Base-by-base conservation (phyloP, 2,329 filamentous ascomycete species). In the Penicillium sp. region DNA sequence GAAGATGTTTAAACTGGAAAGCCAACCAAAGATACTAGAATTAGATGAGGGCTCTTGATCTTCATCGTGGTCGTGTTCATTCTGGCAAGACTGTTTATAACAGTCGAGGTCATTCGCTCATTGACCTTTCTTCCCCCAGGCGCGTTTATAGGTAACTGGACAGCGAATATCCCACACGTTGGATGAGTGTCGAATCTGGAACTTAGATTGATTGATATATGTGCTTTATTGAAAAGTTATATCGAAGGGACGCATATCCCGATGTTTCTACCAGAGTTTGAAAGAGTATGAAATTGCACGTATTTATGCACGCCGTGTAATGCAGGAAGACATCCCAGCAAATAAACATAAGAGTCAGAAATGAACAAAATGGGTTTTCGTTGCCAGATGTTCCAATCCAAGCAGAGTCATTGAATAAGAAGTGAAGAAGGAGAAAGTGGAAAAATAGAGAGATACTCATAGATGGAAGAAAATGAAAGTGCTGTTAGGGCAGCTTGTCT, bases 261-360 rank as follows among this genome's bases (percentile, higher is more conserved):
- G 2, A 16, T 34, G 19, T 19, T 51, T 51, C 39, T 51, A 44
- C 27, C 13, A 16, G 13, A 15, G 38, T 19, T 13, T 36, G 25
- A 19, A 46, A 23, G 23, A 41, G 34, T 46, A 57, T 55, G 25
- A 44, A 38, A 50, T 60, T 57, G 50, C 48, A 62, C 21, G 50
- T 50, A 55, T 48, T 60, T 59, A 60, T 64, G 55, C 63, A 66
- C 63, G 63, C 63, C 64, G 48, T 56, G 34, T 64, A 55, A 66
- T 66, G 64, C 64, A 63, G 55, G 46, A 64, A 60, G 46, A 59
- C 56, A 60, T 56, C 38, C 43, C 50, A 57, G 59, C 55, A 54
- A 41, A 53, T 39, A 64, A 54, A 55, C 36, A 39, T n/a, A 40
- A 40, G 39, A 58, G n/a, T 44, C 4, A n/a, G 25, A 31, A 53